phyloP scores from a whole-genome alignment of 108 stramenopile species.

The Cyclotella choctawhatcheeana region DNA sequence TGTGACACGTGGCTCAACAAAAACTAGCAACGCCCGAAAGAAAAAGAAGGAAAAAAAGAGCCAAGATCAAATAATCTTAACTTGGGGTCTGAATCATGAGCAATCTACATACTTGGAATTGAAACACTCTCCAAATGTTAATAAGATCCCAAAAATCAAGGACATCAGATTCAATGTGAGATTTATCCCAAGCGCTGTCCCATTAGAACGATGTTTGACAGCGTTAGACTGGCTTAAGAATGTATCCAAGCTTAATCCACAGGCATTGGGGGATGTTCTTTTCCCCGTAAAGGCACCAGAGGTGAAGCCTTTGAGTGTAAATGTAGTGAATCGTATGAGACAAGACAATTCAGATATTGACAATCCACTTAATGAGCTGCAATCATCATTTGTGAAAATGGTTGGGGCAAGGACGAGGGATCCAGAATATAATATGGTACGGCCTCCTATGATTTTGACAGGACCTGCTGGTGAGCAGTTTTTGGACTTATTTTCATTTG shows the following conservation, averaged over 20 bases:
- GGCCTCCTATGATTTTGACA: slow-evolving; percentile 73
- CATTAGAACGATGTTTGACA: slow-evolving; percentile 44
- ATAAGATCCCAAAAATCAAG: neutral
- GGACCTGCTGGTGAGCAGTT: slow-evolving; percentile 61
- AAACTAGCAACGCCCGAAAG: neutral
- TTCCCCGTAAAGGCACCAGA: slow-evolving; percentile 55
- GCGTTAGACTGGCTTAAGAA: slow-evolving; percentile 60
- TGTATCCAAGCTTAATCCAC: slow-evolving; percentile 22
- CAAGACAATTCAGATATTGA: neutral
- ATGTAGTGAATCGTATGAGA: slow-evolving; percentile 15
- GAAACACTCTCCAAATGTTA: neutral
- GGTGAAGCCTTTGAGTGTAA: slow-evolving; percentile 27
- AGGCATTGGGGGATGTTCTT: slow-evolving; percentile 37
- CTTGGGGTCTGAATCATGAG: slow-evolving; percentile 30
- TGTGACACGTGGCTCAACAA: slow-evolving; percentile 13
- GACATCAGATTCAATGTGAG: slow-evolving; percentile 34
- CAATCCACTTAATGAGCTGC: slow-evolving; percentile 50
- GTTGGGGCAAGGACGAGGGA: slow-evolving; percentile 58
- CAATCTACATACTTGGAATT: slow-evolving; percentile 15
- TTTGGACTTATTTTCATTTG: neutral
- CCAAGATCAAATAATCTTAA: slow-evolving; percentile 33
- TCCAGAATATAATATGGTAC: slow-evolving; percentile 48
- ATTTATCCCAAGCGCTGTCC: slow-evolving; percentile 50
- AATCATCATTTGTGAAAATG: slow-evolving; percentile 62
- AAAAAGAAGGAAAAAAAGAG: slow-evolving; percentile 7